These are phyloP conservation scores for Hyaloscypha hepaticicola DNA, from an alignment of 495 filamentous ascomycete species.

Conservation along the genomic window DNA sequence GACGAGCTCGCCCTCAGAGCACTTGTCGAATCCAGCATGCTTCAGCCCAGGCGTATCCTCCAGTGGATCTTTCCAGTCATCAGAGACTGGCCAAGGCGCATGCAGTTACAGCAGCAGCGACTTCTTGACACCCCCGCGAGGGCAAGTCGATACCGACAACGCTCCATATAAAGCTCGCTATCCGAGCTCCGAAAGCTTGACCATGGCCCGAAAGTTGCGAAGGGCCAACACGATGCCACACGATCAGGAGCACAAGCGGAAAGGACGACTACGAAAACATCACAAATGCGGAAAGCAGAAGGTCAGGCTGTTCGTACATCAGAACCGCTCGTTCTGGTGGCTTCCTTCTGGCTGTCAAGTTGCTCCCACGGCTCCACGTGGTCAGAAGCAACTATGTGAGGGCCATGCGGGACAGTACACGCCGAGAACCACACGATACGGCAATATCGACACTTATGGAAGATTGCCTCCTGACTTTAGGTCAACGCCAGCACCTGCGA, in stretches of 20 bases:
- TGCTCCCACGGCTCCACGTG: constrained; percentile 13
- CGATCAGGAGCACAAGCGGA: not conserved
- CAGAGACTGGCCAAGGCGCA: not conserved
- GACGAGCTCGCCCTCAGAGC: constrained; percentile 9
- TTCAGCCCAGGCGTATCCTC: constrained; percentile 2
- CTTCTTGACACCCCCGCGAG: constrained; percentile 8
- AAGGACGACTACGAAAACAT: not conserved
- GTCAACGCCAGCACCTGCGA: not conserved
- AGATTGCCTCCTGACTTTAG: not conserved
- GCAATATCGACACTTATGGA: constrained; percentile 9
- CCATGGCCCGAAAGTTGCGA: constrained; percentile 15
- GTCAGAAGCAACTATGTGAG: constrained; percentile 11
- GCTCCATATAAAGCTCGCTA: constrained; percentile 19
- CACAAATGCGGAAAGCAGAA: constrained; percentile 8
- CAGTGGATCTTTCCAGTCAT: constrained; percentile 7
- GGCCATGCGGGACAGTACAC: not conserved
- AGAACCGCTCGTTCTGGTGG: constrained; percentile 11
- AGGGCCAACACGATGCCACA: constrained; percentile 14
- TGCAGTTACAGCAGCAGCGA: constrained; percentile 15
- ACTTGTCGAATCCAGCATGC: constrained; percentile 5
- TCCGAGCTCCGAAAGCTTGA: constrained; percentile 15
- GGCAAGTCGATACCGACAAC: constrained; percentile 8
- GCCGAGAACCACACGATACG: not conserved
- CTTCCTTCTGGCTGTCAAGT: constrained; percentile 7
- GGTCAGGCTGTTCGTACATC: not conserved